Percentiles rank a stretch among this genome's conserved stretches.
Conservation (phyloP, 208 protist genomes). For the Leishmania amazonensis region DNA sequence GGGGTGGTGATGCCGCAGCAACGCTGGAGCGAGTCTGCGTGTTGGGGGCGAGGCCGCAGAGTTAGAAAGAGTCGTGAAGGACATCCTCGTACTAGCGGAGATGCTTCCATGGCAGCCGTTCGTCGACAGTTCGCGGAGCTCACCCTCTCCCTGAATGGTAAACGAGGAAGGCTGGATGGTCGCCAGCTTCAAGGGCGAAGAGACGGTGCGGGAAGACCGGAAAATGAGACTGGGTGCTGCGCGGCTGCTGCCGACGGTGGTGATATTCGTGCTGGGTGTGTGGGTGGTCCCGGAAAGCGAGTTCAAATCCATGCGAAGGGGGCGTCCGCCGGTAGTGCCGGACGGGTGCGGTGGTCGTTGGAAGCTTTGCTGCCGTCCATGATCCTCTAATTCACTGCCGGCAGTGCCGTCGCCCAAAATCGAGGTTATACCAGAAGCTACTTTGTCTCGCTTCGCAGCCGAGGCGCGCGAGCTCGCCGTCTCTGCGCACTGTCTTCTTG, state of each 20-base stretch:
- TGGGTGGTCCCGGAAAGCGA: background rate
- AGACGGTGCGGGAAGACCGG: conserved; percentile 19
- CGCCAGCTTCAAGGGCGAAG: conserved; percentile 24
- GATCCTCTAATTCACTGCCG: background rate
- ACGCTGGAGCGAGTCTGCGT: conserved; percentile 5
- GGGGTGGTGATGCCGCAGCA: background rate
- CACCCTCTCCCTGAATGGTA: background rate
- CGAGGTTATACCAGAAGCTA: background rate
- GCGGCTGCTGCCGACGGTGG: background rate
- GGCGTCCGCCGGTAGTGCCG: background rate
- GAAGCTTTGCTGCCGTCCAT: background rate
- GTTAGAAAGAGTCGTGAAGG: background rate
- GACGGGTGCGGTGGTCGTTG: background rate
- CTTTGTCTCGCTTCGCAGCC: background rate
- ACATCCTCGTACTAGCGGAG: background rate
- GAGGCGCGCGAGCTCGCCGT: background rate
- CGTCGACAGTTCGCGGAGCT: background rate
- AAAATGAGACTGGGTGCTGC: conserved; percentile 30
- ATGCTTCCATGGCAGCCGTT: background rate
- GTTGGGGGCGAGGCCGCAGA: background rate
- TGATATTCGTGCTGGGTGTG: background rate
- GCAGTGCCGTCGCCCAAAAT: background rate
- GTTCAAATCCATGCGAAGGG: background rate
- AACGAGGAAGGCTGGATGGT: background rate
- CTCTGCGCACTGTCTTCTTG: background rate